These are phyloP conservation scores for Cutaneotrichosporon curvatum DNA, from an alignment of 1,284 basidiomycete genomes.

Conservation along the genomic window DNA sequence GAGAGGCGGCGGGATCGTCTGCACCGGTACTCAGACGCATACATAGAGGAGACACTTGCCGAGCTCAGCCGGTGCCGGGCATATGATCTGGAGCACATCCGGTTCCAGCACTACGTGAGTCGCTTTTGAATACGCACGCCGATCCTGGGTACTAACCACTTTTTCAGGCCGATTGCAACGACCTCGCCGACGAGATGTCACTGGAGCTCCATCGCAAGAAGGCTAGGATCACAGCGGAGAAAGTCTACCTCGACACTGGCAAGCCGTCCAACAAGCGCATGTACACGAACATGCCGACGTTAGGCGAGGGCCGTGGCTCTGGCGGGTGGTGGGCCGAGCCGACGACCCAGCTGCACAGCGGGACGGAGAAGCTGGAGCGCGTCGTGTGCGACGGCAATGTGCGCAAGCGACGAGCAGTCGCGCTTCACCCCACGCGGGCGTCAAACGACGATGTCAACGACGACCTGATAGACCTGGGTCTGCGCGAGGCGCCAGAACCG, in stretches of 20 bases:
- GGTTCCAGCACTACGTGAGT: constrained; percentile 22
- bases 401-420: constrained; percentile 17
- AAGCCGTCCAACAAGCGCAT: constrained; percentile 14
- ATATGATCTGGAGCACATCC: constrained; percentile 9
- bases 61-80: constrained; percentile 13
- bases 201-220: constrained; percentile 20
- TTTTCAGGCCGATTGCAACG: constrained; percentile 21
- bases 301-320: constrained; percentile 27
- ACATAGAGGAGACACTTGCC: constrained; percentile 9
- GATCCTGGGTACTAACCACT: no score
- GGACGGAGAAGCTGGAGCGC: constrained; percentile 11
- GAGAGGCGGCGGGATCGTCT: constrained; percentile 19
- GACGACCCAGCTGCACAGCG: constrained; percentile 20
- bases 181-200: constrained; percentile 18
- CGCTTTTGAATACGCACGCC: background rate
- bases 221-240: constrained; percentile 21
- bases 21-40: constrained; percentile 12
- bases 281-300: constrained; percentile 21
- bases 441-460: constrained; percentile 9
- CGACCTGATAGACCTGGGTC: constrained; percentile 21
- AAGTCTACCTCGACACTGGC: constrained; percentile 17
- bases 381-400: constrained; percentile 15
- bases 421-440: constrained; percentile 7
- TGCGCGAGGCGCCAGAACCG: constrained; percentile 8
- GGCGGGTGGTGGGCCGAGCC: constrained; percentile 25